Base-by-base conservation (phyloP, 2,329 filamentous ascomycete genomes). In the Colletotrichum tanaceti region DNA sequence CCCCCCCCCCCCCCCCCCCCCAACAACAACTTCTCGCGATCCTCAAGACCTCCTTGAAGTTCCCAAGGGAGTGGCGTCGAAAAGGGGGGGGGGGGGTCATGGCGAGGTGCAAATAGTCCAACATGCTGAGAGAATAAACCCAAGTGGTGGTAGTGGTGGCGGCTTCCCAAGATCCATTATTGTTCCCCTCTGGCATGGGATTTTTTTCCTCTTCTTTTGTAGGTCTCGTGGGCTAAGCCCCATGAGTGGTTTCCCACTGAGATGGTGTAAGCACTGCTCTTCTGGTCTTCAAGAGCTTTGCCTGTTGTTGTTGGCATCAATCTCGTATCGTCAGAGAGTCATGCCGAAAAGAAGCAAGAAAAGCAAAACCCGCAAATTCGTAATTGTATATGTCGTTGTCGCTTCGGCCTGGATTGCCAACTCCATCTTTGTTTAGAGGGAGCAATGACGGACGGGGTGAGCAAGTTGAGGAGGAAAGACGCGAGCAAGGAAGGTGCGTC, bases 81-180 rank as follows among this genome's bases (percentile, higher is more conserved):
- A 47, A 38, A 46, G 5, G 41, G 18, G 32, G 44, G 35, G n/a
- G n/a, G n/a, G n/a, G n/a, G n/a, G n/a, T n/a, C 13, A 18, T 39
- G 35, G 6, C 57, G 43, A 16, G 22, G 11, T n/a, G n/a, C 57
- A 39, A 49, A 49, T 39, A 49, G 18, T 49, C 57, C 57, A 39
- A 59, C 57, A 39, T 49, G 44, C 16, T 22, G 20, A 49, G 43
- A 38, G 55, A 47, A 28, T 24, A 28, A 47, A 22, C 46, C 57
- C 43, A 59, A 59, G 16, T 49, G 6, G 32, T 24, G 57, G 16
- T n/a, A 59, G 16, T 49, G 6, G 44, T 24, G 57, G 16, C 28
- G 44, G 13, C 20, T 58, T 47, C 43, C 57, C 32, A 22, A 47
- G 38, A 14, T 16, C n/a, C 43, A 38, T 9, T 32, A 9, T 32